phyloP scores from a whole-genome alignment of 768 basidiomycete genomes.

The Mycena chlorophos region DNA sequence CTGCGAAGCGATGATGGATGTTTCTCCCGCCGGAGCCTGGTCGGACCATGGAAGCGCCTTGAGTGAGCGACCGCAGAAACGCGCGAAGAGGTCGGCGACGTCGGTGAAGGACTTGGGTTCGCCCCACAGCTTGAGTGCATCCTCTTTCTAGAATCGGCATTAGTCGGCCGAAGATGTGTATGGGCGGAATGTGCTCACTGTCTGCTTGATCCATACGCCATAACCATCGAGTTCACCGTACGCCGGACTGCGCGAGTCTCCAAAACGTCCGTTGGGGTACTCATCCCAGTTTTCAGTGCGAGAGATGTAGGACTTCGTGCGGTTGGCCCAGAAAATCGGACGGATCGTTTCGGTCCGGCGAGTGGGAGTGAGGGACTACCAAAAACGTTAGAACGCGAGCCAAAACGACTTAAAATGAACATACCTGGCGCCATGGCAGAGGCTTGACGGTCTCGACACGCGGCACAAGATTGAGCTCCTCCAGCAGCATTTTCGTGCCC shows the following conservation, averaged over 20 bases:
- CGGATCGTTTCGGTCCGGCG: constrained; percentile 90
- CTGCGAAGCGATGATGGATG: constrained; percentile 71
- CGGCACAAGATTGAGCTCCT: constrained; percentile 88
- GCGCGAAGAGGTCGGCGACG: constrained; percentile 71
- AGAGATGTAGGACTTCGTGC: constrained; percentile 90
- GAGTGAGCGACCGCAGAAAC: constrained; percentile 77
- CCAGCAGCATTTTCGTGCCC: constrained; percentile 91
- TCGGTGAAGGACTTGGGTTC: constrained; percentile 68
- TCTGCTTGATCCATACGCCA: constrained; percentile 89
- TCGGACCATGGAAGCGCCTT: constrained; percentile 94
- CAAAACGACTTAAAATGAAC: constrained; percentile 11
- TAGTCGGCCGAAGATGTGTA: constrained; percentile 3
- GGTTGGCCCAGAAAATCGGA: constrained; percentile 99
- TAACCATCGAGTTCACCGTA: constrained; percentile 98
- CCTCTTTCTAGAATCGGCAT: constrained; percentile 62
- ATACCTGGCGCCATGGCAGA: constrained; percentile 93
- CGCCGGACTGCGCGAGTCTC: constrained; percentile 95
- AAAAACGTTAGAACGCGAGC: not conserved
- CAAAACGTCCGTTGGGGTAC: constrained; percentile 98
- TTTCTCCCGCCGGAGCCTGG: constrained; percentile 82
- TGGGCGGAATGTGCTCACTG: constrained; percentile 46
- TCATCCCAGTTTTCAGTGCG: constrained; percentile 99
- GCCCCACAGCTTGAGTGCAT: constrained; percentile 88
- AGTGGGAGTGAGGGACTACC: constrained; percentile 85
- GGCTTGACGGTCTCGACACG: constrained; percentile 91